Evolutionary conservation across 169 alveolate species (phyloP), one percentile per base, ranked within the genome.

Genomic region (Eimeria sp.): DNA sequence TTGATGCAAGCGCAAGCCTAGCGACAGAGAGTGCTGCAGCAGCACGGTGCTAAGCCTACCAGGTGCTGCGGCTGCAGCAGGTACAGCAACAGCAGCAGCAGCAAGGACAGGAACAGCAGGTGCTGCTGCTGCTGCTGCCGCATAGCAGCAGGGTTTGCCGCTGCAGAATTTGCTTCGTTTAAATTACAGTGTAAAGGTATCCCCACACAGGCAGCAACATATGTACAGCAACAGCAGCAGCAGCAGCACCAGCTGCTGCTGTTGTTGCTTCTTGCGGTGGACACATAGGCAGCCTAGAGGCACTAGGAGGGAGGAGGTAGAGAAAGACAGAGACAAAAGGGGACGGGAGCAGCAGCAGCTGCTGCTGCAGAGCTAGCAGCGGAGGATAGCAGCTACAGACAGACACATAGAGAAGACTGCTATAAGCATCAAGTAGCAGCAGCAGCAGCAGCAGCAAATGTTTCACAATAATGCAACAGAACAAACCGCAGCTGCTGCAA

Each of bases 51-150:
- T 51, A 9, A 0, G 40, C 89, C n/a, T 67, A 25, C 16, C 76
- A 67, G 76, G 76, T 67, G 27, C 40, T 67, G 76, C 76, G 2
- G 76, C 76, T 67, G 76, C 76, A 67, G 76, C 76, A 67, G 76
- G 76, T 67, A 27, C 76, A 20, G 76, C 76, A 25, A 30, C 34
- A 54, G 61, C 61, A 54, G 61, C 61, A 54, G 61, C 61, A 54
- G 61, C 20, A 54, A 54, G 20, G 61, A 14, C 20, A 54, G 61
- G 61, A 54, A 30, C 76, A 11, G 61, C 61, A 11, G 61, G 10
- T 54, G 61, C 61, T 54, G 61, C 61, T 54, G 61, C 61, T 54
- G 40, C 16, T 67, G 76, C 34, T 22, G 40, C 16, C 25, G 76
- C 34, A 11, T 27, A 22, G 76, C 76, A 67, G 76, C 76, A 67